Base-by-base conservation (phyloP, 345 rosid species). In the Euphorbia lathyris region DNA sequence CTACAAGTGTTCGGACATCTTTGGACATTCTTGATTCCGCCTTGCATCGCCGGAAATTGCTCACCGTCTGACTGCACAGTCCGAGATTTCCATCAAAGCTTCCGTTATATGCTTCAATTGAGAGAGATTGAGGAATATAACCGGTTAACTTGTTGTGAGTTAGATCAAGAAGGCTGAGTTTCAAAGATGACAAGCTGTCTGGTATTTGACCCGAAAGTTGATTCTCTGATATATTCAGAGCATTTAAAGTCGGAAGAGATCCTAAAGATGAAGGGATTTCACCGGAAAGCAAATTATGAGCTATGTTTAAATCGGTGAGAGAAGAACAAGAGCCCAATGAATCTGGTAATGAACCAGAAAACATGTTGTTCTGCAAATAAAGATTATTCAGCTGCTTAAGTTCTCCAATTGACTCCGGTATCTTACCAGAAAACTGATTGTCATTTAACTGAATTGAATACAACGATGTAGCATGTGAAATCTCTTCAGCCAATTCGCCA, bases 151-250 rank as follows among this genome's bases (percentile, higher is more conserved):
- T 69, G 66, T 94, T 94, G 78, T 83, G 61, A 4, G 97, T 81
- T 7, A 93, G 85, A 81, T 93, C 98, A 58, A 93, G 96, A 75
- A 91, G 90, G 79, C 89, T 90, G 38, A 93, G 85, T 25, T 77
- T 88, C 65, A 88, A 78, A 63, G 89, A 79, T 25, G 97, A 85
- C 64, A 94, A 76, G 67, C 85, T 87, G 19, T 76, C 85, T 0
- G 97, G 97, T 34, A 94, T 91, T 48, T 32, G 77, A 61, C 95
- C 97, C 0, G 84, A 80, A 29, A 94, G 88, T 61, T 81, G 57
- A 65, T 94, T 94, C 19, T 70, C 73, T 1, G 98, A 85, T 45
- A 94, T 80, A 79, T 91, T 87, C 64, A 94, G 74, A 58, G 92
- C 84, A 76, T 91, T 90, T 12, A 93, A 78, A 30, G 87, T 81